A percentile compares a stretch with the other conserved stretches of the same genome.
These are phyloP conservation scores for Cladosporium sphaerospermum DNA, from an alignment of 2,329 filamentous ascomycete genomes.

Conservation along the genomic window DNA sequence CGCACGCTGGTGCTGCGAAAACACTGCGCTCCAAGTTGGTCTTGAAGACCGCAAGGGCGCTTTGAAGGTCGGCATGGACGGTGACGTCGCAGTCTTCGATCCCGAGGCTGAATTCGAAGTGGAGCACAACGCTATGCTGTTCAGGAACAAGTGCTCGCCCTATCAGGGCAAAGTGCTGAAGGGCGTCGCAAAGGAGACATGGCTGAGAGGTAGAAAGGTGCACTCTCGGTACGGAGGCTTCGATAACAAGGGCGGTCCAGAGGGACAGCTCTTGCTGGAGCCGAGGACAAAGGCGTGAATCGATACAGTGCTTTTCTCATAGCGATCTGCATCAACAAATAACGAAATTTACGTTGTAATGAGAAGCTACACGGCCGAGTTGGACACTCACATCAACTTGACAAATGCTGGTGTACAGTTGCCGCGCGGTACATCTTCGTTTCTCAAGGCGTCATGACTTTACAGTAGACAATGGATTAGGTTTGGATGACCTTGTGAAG, in stretches of 20 bases:
- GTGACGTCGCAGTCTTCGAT: constrained; percentile 91
- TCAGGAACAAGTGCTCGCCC: constrained; percentile 86
- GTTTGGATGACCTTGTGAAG: no score
- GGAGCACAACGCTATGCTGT: constrained; percentile 71
- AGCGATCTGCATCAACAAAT: no score
- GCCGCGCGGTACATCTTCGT: no score
- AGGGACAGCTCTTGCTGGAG: constrained; percentile 48
- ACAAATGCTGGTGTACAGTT: no score
- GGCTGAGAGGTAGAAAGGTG: constrained; percentile 69
- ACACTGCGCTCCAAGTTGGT: constrained; percentile 84
- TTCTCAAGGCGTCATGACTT: no score
- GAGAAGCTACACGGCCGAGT: no score
- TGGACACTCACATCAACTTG: no score
- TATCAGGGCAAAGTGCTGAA: constrained; percentile 76
- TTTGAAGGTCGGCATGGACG: constrained; percentile 74
- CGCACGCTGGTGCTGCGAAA: constrained; percentile 76
- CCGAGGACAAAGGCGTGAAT: constrained; percentile 31
- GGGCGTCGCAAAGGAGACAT: constrained; percentile 78
- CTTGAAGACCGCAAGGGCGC: constrained; percentile 74
- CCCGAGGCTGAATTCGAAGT: constrained; percentile 68
- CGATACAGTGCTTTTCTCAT: background rate
- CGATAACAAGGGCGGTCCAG: constrained; percentile 48
- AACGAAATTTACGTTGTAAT: no score
- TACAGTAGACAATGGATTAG: no score
- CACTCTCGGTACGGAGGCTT: constrained; percentile 62